A percentile compares a stretch with the other conserved stretches of the same genome.
These are phyloP conservation scores for Aurifilum marmelostoma DNA, from an alignment of 2,329 filamentous ascomycete genomes.

Conservation along the genomic window DNA sequence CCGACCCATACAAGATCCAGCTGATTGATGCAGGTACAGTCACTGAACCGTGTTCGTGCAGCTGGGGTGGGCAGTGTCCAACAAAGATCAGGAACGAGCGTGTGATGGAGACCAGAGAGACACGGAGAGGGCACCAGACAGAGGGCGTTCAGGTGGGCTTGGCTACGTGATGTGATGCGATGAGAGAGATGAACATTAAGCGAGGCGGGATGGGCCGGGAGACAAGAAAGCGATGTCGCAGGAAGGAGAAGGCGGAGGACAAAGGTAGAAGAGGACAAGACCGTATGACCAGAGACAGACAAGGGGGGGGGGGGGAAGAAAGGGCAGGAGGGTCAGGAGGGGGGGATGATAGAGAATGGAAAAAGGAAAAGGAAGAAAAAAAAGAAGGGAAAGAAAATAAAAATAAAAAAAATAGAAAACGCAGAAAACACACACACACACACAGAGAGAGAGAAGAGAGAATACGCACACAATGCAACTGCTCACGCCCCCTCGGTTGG, in stretches of 20 bases:
- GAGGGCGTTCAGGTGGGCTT: not conserved
- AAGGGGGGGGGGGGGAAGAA: no score
- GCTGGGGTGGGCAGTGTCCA: not conserved
- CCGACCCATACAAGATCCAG: not conserved
- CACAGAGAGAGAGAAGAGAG: not conserved
- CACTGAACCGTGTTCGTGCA: conserved; percentile 8
- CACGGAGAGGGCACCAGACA: not conserved
- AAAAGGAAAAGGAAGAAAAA: not conserved
- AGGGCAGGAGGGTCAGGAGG: not conserved
- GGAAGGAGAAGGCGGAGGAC: not conserved
- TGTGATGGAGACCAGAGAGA: not conserved
- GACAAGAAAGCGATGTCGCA: not conserved
- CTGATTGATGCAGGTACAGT: conserved; percentile 1
- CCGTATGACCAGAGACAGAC: not conserved
- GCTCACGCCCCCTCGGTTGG: conserved; percentile 13
- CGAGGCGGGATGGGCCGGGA: not conserved
- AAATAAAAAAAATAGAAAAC: not conserved
- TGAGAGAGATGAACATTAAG: not conserved
- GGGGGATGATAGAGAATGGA: no score
- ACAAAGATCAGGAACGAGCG: not conserved
- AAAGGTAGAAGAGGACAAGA: not conserved
- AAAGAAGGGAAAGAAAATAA: not conserved
- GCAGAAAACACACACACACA: not conserved
- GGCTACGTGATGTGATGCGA: conserved; percentile 3
- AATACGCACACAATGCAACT: conserved; percentile 3